Evolutionary conservation across 2,329 filamentous ascomycete genomes (phyloP), one percentile per base, ranked within the genome.

Genomic region (Ophioceras dolichostomum): DNA sequence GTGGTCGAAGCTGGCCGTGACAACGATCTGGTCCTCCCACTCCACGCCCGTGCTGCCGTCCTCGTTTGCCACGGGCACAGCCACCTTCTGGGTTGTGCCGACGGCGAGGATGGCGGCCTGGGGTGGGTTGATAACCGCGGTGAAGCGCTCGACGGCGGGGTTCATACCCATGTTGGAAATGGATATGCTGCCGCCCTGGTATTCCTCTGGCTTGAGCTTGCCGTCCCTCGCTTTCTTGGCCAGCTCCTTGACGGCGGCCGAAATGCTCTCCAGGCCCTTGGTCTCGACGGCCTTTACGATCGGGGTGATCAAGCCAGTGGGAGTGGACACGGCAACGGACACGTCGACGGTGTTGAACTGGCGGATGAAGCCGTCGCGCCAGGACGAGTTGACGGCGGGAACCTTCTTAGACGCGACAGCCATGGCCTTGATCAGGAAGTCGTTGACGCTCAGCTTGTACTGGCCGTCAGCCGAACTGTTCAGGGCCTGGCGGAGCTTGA

Each of bases 141-240:
- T 96, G 68, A 98, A 98, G 60, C 88, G 78, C 66, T 96, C 88
- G 45, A 98, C 81, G 36, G 91, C 89, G 34, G 79, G 57, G 76
- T 98, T 98, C 91, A 98, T 98, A 64, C 91, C 91, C 91, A 98
- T 94, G 78, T 98, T 98, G 68, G 85, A 94, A 66, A 98, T 96
- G 62, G 89, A 95, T 67, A 98, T 94, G 59, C 86, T 94, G 60
- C 91, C 91, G 39, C 91, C 91, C 73, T 95, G 89, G 78, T 94
- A 98, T 67, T 98, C 88, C 63, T 98, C 89, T 34, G 91, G 91
- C 81, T 96, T 96, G 53, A 98, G 83, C 79, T 96, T 98, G 67
- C 85, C 84, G 51, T 96, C 91, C 44, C 87, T 79, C 45, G 91
- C 91, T 59, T 86, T 85, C 78, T 94, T 94, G 58, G 88, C 88